A percentile compares a stretch with the other conserved stretches of the same genome.
These are phyloP conservation scores for Wickerhamiella vanderwaltii DNA, from an alignment of 805 yeast genomes.

Conservation along the genomic window DNA sequence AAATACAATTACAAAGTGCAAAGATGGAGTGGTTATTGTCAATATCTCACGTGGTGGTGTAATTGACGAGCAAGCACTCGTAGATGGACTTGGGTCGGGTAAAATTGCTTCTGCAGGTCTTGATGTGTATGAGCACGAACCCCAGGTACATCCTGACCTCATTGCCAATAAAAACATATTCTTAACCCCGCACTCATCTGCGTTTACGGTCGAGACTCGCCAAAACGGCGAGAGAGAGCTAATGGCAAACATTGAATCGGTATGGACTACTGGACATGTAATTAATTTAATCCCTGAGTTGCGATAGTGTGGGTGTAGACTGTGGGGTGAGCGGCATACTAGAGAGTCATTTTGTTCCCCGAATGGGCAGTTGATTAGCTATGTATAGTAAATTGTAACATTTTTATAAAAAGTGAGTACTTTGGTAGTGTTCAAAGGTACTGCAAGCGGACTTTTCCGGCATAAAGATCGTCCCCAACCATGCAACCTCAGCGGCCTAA, in stretches of 20 bases:
- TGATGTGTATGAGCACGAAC: conserved; percentile 58
- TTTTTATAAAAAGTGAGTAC: no score
- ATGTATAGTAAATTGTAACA: no score
- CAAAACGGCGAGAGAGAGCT: conserved; percentile 63
- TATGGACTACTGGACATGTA: conserved; percentile 51
- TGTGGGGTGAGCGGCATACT: no score
- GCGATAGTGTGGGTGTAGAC: no score
- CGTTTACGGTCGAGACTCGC: conserved; percentile 62
- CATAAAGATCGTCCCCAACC: no score
- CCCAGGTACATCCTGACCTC: conserved; percentile 44
- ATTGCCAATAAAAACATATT: conserved; percentile 40
- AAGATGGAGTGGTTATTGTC: conserved; percentile 65
- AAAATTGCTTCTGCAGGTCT: conserved; percentile 46
- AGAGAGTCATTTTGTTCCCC: no score
- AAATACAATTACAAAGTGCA: conserved; percentile 53
- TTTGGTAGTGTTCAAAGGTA: no score
- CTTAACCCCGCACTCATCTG: conserved; percentile 82
- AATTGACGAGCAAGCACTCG: conserved; percentile 44
- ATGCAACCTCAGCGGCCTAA: no score
- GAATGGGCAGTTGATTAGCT: no score
- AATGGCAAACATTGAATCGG: conserved; percentile 46
- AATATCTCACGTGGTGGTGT: conserved; percentile 88
- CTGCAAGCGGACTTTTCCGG: no score
- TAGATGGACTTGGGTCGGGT: conserved; percentile 40
- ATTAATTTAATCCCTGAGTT: conserved; percentile 59